Evolutionary conservation across 345 rosid species (phyloP), one percentile per base, ranked within the genome.

Genomic region (Jatropha curcas): DNA sequence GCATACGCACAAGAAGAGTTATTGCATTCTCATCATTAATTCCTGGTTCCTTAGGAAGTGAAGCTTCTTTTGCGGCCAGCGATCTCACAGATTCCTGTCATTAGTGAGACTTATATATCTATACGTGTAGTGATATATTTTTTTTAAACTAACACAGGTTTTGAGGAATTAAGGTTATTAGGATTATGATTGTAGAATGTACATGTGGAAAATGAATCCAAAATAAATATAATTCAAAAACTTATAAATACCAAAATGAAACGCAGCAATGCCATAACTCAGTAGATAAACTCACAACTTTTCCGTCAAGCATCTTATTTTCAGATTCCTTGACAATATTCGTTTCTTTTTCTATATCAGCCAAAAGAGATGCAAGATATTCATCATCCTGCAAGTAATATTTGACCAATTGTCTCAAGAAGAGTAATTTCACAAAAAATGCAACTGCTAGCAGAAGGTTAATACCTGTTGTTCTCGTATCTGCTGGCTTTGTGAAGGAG

Each of bases 1-100:
- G 97, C 93, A 90, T 83, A 70, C 76, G 86, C 66, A 92, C 84
- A 41, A 90, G 82, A 63, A 94, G 87, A 80, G 79, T 83, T 71
- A 92, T 84, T 52, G 88, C 87, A 67, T 86, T 85, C 75, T 80
- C 88, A 71, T 89, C 84, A n/a, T 84, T 84, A 6, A 64, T 48
- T 22, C 85, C 80, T 78, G 97, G 97, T 78, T 94, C 97, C 28
- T 46, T 73, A 25, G 90, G 92, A 59, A 90, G 84, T 14, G 65
- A 77, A 66, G 74, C 67, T 71, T 79, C 85, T 76, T 81, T 83
- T 34, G 72, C 73, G 41, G 67, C 76, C 59, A 85, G 45, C 71
- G 63, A 73, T 71, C 77, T 84, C 74, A 83, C 80, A 55, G 55
- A 41, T 76, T 72, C 83, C 98, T 89, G 81, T 70, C 25, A 60